Base-by-base conservation (phyloP, 768 basidiomycete species). In the Boletus tylopilopsis region DNA sequence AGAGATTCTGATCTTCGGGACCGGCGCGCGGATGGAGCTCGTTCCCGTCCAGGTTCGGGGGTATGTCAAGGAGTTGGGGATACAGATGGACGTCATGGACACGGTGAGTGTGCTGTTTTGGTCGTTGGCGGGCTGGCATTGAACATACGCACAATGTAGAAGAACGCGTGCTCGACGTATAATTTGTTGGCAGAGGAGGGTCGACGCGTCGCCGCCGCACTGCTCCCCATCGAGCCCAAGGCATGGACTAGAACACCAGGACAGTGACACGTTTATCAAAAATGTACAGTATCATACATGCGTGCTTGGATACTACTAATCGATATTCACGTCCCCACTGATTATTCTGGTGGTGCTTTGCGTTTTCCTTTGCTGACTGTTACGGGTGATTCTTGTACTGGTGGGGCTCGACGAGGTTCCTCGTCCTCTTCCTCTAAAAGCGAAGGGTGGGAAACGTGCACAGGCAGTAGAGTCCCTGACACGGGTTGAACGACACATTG, bases 151-250 rank as follows among this genome's bases (percentile, higher is more conserved):
- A n/a, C n/a, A n/a, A n/a, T 21, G 29, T 25, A 89, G 94, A 75
- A 90, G 61, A 96, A 94, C 64, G 95, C 94, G 16, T 94, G 91
- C 59, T 87, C 94, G 23, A 97, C 95, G 0, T 99, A 94, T 68
- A 97, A 99, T 67, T 66, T 99, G 21, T 76, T 99, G 39, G 71
- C 87, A 0, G 95, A 99, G 66, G 95, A 99, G 70, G 95, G 95
- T 7, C 76, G 95, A 45, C 84, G 87, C 22, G 91, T 97, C 12
- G 90, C 93, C 34, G 94, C 90, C 13, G 94, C 94, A 2, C 68
- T 96, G n/a, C 73, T 94, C 18, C 93, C 94, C 5, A 56, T 84
- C 16, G 68, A 72, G 7, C 74, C 76, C 36, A 73, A 71, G 29
- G 37, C 67, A n/a, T 87, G 85, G 87, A 65, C 39, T 23, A 57